Conservation (phyloP, 2,329 filamentous ascomycete genomes). For the Fusarium avenaceum region DNA sequence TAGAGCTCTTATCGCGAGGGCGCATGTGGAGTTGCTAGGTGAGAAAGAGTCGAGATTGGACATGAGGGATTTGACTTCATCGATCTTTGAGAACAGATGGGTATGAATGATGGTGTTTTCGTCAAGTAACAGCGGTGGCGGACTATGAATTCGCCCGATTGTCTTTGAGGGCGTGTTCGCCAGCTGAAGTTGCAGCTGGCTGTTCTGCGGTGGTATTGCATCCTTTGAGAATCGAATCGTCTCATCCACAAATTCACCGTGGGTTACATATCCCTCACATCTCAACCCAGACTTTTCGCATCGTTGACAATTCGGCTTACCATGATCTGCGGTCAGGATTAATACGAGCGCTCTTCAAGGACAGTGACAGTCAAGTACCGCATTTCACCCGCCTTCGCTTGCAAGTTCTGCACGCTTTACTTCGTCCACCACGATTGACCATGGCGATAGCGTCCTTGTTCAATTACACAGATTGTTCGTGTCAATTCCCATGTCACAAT, state of each 20-base stretch:
- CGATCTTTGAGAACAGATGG: slow-evolving; percentile 13
- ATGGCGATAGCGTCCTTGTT: neutral
- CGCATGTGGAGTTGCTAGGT: neutral
- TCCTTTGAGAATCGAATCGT: neutral
- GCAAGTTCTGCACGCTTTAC: slow-evolving; percentile 31
- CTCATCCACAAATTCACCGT: slow-evolving; percentile 25
- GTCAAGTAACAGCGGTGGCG: neutral
- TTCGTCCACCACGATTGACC: slow-evolving; percentile 30
- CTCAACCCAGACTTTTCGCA: slow-evolving; percentile 10
- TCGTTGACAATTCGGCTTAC: slow-evolving; percentile 25
- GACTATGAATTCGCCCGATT: accelerated
- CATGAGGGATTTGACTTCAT: slow-evolving; percentile 18
- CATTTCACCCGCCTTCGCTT: slow-evolving; percentile 33
- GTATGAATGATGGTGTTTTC: slow-evolving; percentile 14
- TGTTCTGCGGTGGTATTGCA: neutral
- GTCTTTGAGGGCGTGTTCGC: accelerated
- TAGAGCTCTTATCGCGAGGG: slow-evolving; percentile 14
- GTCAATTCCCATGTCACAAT: neutral
- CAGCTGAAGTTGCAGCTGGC: neutral
- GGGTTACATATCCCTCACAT: slow-evolving; percentile 15
- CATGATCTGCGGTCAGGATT: slow-evolving; percentile 4
- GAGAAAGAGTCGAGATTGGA: neutral
- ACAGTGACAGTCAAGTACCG: neutral
- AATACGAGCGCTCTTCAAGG: neutral
- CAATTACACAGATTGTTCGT: neutral